These are phyloP conservation scores for Clonostachys sp. DNA, from an alignment of 2,329 filamentous ascomycete genomes.

Conservation along the genomic window DNA sequence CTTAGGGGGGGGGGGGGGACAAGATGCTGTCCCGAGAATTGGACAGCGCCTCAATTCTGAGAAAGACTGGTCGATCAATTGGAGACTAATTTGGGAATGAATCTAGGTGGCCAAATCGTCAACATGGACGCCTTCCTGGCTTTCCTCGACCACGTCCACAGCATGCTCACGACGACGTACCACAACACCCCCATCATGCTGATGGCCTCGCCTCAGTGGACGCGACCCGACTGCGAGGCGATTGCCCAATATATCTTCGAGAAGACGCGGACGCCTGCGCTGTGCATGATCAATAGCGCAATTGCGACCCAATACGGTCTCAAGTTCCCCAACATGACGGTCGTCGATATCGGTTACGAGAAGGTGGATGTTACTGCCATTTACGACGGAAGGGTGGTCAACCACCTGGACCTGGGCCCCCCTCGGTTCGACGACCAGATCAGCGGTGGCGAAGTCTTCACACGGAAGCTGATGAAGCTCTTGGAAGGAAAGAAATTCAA, in stretches of 20 bases:
- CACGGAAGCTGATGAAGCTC: constrained; percentile 64
- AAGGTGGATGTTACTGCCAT: constrained; percentile 94
- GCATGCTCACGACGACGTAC: constrained; percentile 82
- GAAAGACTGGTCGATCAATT: neutral
- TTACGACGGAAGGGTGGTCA: constrained; percentile 72
- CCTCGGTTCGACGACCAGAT: constrained; percentile 42
- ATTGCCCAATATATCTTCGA: constrained; percentile 96
- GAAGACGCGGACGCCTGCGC: constrained; percentile 89
- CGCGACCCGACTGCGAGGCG: constrained; percentile 77
- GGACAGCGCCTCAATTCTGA: neutral
- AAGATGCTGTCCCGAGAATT: neutral
- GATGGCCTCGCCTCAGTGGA: constrained; percentile 87
- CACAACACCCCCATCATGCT: constrained; percentile 95
- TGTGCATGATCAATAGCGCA: constrained; percentile 86
- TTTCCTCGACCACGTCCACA: constrained; percentile 87
- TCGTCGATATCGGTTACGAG: constrained; percentile 86
- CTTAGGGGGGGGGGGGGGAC: neutral
- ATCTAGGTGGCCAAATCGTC: constrained; percentile 69
- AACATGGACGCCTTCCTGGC: constrained; percentile 94
- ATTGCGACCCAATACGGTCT: constrained; percentile 84
- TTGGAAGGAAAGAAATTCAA: constrained; percentile 56
- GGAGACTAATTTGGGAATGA: neutral
- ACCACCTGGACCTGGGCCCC: constrained; percentile 57
- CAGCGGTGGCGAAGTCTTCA: constrained; percentile 87
- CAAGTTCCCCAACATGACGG: constrained; percentile 68